phyloP scores from a whole-genome alignment of 1,284 basidiomycete species.

The Fomes fomentarius region DNA sequence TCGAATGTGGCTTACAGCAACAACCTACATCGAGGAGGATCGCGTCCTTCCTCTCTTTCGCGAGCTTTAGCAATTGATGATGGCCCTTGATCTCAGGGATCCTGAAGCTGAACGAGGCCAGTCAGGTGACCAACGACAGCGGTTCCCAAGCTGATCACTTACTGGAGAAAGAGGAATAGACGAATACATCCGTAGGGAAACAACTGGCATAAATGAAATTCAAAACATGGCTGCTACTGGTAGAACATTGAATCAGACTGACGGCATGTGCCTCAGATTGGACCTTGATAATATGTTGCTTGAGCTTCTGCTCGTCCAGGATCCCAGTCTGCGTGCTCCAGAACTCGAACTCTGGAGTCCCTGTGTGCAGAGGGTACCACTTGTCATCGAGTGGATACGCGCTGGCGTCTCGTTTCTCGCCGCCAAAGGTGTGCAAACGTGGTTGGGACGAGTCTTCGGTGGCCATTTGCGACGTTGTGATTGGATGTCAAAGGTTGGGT shows the following conservation, averaged over 20 bases:
- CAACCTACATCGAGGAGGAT: constrained; percentile 51
- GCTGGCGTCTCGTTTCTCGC: too few relatives aligned
- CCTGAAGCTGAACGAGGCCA: constrained; percentile 25
- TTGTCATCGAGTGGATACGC: not conserved
- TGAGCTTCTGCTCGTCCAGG: constrained; percentile 42
- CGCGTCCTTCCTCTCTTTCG: constrained; percentile 40
- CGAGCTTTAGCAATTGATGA: constrained; percentile 41
- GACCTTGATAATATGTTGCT: constrained; percentile 46
- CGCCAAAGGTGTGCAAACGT: too few relatives aligned
- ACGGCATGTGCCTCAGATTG: constrained; percentile 34
- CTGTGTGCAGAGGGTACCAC: not conserved
- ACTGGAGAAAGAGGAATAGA: constrained; percentile 19
- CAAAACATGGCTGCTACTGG: not conserved
- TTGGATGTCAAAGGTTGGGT: too few relatives aligned
- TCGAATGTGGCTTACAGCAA: constrained; percentile 43
- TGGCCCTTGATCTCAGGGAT: constrained; percentile 46
- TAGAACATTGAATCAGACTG: too few relatives aligned
- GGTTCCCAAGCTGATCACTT: not conserved
- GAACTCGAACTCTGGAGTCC: constrained; percentile 39
- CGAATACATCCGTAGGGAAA: constrained; percentile 23
- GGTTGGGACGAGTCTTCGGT: too few relatives aligned
- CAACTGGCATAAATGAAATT: not conserved
- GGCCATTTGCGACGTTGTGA: too few relatives aligned
- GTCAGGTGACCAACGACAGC: too few relatives aligned
- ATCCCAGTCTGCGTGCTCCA: constrained; percentile 46